These are phyloP conservation scores for Paramecium primaurelia DNA, from an alignment of 73 alveolate species.

Conservation along the genomic window DNA sequence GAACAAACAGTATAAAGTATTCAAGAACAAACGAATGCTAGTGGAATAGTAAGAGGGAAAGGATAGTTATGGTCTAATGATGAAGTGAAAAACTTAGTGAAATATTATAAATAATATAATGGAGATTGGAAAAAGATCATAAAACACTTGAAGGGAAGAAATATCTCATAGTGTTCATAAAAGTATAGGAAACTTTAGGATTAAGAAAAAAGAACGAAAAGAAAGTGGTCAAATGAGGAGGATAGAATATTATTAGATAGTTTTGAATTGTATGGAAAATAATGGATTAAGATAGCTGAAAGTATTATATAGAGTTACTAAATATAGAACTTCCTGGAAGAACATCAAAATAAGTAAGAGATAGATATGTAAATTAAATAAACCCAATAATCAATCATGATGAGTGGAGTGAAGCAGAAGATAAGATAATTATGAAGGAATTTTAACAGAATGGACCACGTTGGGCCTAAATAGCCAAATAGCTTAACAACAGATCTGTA, in stretches of 20 bases:
- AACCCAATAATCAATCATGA: slow-evolving; percentile 89
- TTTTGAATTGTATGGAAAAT: not conserved
- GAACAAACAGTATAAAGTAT: not conserved
- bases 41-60: not conserved
- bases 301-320: not conserved
- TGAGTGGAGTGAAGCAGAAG: slow-evolving; percentile 93
- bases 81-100: not conserved
- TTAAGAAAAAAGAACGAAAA: not conserved
- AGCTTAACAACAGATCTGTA: not conserved
- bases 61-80: slow-evolving; percentile 12
- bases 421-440: slow-evolving; percentile 36
- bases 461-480: not conserved
- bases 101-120: not conserved
- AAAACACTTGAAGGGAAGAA: slow-evolving; percentile 28
- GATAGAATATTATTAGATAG: not conserved
- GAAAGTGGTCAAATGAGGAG: not conserved
- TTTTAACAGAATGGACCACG: not conserved
- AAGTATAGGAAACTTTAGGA: slow-evolving; percentile 21
- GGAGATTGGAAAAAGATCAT: slow-evolving; percentile 9
- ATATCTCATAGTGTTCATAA: not conserved
- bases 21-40: not conserved
- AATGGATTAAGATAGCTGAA: slow-evolving; percentile 14
- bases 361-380: slow-evolving; percentile 95
- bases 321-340: slow-evolving; percentile 52
- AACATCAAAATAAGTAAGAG: slow-evolving; percentile 95